Conservation (phyloP, 108 stramenopile species). For the Parmales sp. region DNA sequence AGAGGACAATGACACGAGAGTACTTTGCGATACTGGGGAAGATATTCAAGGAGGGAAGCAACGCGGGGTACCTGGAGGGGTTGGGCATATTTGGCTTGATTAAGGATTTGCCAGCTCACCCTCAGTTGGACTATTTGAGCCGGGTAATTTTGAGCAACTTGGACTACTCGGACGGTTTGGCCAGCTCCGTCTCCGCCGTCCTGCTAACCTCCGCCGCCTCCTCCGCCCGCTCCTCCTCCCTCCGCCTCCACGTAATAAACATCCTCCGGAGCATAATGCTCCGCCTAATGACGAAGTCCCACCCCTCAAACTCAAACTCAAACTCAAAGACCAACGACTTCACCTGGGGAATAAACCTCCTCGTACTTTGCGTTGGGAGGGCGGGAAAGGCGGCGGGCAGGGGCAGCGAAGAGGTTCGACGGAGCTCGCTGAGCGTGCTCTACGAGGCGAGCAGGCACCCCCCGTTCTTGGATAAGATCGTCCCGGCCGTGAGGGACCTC, state of each 20-base stretch:
- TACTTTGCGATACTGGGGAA: conserved; percentile 3
- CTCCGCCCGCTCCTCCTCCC: background rate
- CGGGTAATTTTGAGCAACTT: background rate
- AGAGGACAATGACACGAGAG: background rate
- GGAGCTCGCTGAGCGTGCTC: background rate
- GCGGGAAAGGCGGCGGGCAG: background rate
- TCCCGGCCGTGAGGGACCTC: too few species aligned
- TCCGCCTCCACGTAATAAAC: background rate
- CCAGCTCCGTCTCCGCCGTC: background rate
- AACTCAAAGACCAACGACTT: background rate
- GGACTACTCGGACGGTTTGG: background rate
- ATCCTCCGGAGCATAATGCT: background rate
- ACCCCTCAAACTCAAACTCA: background rate
- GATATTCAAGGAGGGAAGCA: background rate
- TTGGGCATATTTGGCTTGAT: background rate
- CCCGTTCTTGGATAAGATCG: background rate
- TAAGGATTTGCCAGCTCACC: background rate
- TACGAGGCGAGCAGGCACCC: background rate
- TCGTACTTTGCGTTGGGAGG: background rate
- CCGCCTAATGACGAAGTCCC: background rate
- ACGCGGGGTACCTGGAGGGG: background rate
- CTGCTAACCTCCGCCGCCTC: background rate
- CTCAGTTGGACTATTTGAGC: background rate
- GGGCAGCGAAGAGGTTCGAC: background rate
- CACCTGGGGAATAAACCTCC: background rate